Evolutionary conservation across 2,329 filamentous ascomycete species (phyloP), one percentile per base, ranked within the genome.

Genomic region (Seiridium unicorne): DNA sequence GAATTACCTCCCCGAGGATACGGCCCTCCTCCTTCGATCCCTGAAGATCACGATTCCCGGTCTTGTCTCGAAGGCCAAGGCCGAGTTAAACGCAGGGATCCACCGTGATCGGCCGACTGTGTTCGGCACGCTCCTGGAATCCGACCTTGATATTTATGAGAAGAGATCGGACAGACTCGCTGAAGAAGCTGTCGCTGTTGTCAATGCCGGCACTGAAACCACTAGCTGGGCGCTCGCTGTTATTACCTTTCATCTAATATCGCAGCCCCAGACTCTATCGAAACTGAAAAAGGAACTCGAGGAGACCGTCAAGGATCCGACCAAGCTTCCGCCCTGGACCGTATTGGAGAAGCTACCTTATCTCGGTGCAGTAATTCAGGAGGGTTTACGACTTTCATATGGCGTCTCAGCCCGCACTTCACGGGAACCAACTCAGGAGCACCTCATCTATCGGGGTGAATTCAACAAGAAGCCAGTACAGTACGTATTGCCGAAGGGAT

Each of bases 321-420:
- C 67, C 32, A 64, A 46, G 13, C 34, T 57, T 1, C 54, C 54
- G 2, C 18, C 66, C 53, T 70, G 68, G 65, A 64, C 63, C 0
- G 63, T 68, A 36, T 65, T 79, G 5, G 72, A 81, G 63, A 65
- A 73, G 49, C 66, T 79, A 7, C 75, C 78, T 0, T 81, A 78
- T 61, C 62, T 74, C 8, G 60, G 61, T 46, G 67, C 59, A 18
- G 64, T 69, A 8, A 61, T 69, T 13, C 59, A 63, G n/a, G 68
- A 70, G 56, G 60, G 62, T 31, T 59, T 70, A n/a, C 66, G 68
- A 35, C 60, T 69, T 32, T 62, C 63, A 46, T 63, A 63, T 44
- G 66, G 66, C 2, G 58, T 67, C 8, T 62, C 63, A 4, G 57
- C 51, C 31, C 63, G 66, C 13, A 62, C 63, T 4, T 58, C 63